Evolutionary conservation across 2,329 filamentous ascomycete genomes (phyloP).

Genomic region (Cercospora sojina): DNA sequence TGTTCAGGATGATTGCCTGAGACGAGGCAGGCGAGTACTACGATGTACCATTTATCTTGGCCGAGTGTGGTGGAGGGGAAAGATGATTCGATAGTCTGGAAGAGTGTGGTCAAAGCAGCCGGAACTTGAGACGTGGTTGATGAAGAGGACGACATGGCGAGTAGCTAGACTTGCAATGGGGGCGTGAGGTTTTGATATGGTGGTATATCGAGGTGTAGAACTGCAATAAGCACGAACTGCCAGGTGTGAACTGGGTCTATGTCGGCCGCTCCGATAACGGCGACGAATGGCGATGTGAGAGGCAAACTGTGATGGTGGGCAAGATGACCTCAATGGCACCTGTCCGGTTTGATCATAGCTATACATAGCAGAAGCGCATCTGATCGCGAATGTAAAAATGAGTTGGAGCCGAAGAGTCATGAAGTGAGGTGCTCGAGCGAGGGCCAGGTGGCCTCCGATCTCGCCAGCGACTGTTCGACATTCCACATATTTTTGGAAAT

Average conservation of each 20-base stretch:
- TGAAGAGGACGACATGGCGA: neutral
- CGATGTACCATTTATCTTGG: slow-evolving; percentile 46
- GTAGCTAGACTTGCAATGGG: neutral
- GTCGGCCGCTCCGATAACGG: neutral
- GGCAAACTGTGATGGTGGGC: neutral
- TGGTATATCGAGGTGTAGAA: neutral
- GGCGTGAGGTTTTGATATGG: neutral
- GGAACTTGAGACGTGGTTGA: neutral
- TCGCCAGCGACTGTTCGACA: neutral
- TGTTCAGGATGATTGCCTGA: slow-evolving; percentile 54
- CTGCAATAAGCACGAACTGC: neutral
- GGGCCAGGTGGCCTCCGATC: neutral
- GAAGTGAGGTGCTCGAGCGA: neutral
- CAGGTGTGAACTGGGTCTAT: neutral
- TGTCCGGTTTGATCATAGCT: neutral
- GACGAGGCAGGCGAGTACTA: slow-evolving; percentile 45
- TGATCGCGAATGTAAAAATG: neutral
- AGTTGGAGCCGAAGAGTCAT: neutral
- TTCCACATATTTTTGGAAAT: neutral
- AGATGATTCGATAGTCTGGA: slow-evolving; percentile 39
- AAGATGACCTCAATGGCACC: neutral
- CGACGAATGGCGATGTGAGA: neutral
- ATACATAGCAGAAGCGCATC: neutral
- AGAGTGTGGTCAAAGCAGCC: neutral
- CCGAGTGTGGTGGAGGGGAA: slow-evolving; percentile 47